phyloP scores from a whole-genome alignment of 306 rosid species.

The Medicago ruthenica region DNA sequence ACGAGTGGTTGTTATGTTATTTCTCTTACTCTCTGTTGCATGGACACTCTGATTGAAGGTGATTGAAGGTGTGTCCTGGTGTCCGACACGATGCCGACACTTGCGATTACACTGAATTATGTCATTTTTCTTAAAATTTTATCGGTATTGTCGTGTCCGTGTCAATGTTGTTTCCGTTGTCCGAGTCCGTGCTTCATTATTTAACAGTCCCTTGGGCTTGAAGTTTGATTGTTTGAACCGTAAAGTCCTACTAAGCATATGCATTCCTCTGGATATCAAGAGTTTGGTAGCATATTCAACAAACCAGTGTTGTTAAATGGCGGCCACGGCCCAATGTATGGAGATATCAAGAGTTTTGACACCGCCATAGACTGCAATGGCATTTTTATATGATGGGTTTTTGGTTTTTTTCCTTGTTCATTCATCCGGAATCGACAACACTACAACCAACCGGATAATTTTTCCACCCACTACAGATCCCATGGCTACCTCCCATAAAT shows the following conservation, averaged over 20 bases:
- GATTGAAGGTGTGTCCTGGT: too few relatives aligned
- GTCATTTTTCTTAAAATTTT: too few relatives aligned
- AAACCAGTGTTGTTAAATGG: background rate
- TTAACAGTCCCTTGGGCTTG: too few relatives aligned
- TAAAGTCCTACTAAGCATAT: too few relatives aligned
- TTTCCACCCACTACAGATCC: background rate
- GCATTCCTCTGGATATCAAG: too few relatives aligned
- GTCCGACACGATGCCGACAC: too few relatives aligned
- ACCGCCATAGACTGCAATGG: background rate
- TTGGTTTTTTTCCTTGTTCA: background rate
- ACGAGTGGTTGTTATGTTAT: background rate
- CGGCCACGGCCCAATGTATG: background rate
- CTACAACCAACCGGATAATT: background rate
- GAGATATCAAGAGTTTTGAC: background rate
- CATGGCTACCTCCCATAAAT: background rate
- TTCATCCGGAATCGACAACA: background rate
- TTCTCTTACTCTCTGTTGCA: background rate
- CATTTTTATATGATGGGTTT: background rate
- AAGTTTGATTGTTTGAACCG: too few relatives aligned
- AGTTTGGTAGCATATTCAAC: conserved; percentile 10
- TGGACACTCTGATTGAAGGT: too few relatives aligned
- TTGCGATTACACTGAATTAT: too few relatives aligned
- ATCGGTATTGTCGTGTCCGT: too few relatives aligned
- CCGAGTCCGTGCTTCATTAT: too few relatives aligned
- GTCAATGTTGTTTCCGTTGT: too few relatives aligned